Base-by-base conservation (phyloP, 176 grass and related monocot genomes). In the Aegilops sharonensis region DNA sequence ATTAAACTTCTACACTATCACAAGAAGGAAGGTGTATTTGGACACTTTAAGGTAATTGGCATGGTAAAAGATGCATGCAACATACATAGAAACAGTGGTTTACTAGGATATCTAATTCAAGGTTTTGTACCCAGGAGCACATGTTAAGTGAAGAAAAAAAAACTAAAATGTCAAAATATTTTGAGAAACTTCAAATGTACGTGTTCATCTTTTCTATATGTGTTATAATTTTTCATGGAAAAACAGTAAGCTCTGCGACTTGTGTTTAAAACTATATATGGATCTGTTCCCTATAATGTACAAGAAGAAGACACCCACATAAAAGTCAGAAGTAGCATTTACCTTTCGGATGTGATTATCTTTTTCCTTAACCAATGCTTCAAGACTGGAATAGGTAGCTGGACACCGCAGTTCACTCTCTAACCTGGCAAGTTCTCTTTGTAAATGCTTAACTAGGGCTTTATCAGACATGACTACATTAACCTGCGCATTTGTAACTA, bases 391-490 rank as follows among this genome's bases (percentile, higher is more conserved):
- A 87, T 87, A 91, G 43, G 94, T 56, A 77, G 83, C 78, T 79
- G 97, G 93, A 77, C 54, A 90, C 72, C 93, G 78, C 69, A 98
- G 68, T 83, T 95, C 90, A 71, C 88, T 89, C 88, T 97, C 94
- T 66, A 97, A 88, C 77, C 94, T 89, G 71, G 68, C 94, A 72
- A 97, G 89, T 84, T 94, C 92, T 56, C 45, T 97, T 90, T 94
- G 88, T 30, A 97, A 84, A 83, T 97, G 94, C 83, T 94, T 97
- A 30, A 97, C 92, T 72, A 97, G 65, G 18, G 92, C 92, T 85
- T 94, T 97, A 87, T 97, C 92, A 71, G 94, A 94, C 92, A 94
- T 90, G 72, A 97, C 94, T 30, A 97, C 83, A 76, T 97, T 97
- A 52, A 97, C 94, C 65, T 94, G 88, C 18, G 94, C 94, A 87